Evolutionary conservation across 768 basidiomycete species (phyloP), one percentile per base, ranked within the genome.

Genomic region (Holtermanniella nyarrowii): DNA sequence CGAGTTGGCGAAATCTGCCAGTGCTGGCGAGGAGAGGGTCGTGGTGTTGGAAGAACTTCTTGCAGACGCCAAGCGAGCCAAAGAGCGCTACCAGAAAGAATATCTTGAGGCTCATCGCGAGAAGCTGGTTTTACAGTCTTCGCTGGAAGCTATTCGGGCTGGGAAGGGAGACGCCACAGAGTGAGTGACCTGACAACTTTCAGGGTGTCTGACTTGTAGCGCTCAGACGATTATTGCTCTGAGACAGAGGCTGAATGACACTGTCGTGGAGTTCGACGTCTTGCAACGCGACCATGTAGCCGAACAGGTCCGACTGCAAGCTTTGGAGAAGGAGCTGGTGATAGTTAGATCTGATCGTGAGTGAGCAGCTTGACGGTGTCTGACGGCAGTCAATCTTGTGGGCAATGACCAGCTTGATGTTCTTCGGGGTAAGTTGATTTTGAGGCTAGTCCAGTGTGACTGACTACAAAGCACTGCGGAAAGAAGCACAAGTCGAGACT

Each of bases 331-430:
- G 56, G 84, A 91, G 58, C 73, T 95, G 47, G 85, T 80, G 0
- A 78, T 89, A 55, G 85, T 85, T 43, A 87, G 85, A 67, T 88
- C 88, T 10, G 85, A 93, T 66, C 68, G 90, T 93, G 60, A 51
- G 74, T 75, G 14, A 13, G 21, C 48, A 48, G 12, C n/a, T 26
- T 26, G 55, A 48, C 1, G 26, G 22, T 41, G 22, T 37, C 7
- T 14, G 23, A 37, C 14, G 13, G 2, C 62, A 93, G 90, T 96
- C 63, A 85, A 80, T 42, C 78, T 97, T 42, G 84, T 96, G 42
- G 86, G 89, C 75, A 88, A 87, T 68, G 89, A 95, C 66, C 88
- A 96, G 68, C 75, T 90, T 20, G 90, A 91, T 48, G 88, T 91
- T 52, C 81, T 97, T 26, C 78, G 82, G 2, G 82, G 63, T 61